A percentile compares a stretch with the other conserved stretches of the same genome.
These are phyloP conservation scores for Lepidopterella palustris DNA, from an alignment of 495 filamentous ascomycete genomes.

Conservation along the genomic window DNA sequence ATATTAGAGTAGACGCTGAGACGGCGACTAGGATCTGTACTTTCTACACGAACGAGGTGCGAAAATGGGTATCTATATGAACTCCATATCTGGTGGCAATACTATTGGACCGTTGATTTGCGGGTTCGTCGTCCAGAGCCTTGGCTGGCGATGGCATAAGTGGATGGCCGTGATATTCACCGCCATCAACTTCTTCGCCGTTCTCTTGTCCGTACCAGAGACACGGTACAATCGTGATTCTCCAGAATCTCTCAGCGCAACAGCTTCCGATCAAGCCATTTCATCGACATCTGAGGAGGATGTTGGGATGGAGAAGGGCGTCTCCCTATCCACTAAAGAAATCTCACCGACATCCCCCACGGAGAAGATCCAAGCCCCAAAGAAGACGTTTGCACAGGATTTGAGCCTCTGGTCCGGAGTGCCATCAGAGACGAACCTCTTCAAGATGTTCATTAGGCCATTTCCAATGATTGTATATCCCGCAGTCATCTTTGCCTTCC, in stretches of 20 bases:
- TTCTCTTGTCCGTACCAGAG: constrained; percentile 33
- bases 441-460: constrained; percentile 31
- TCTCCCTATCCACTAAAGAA: background rate
- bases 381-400: constrained; percentile 31
- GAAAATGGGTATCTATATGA: constrained; percentile 34
- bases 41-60: constrained; percentile 31
- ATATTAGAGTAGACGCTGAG: constrained; percentile 8
- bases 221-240: constrained; percentile 29
- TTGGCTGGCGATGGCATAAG: constrained; percentile 35
- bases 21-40: constrained; percentile 26
- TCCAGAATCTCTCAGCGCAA: background rate
- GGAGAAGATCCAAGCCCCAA: constrained; percentile 17
- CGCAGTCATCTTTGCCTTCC: constrained; percentile 32
- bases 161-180: constrained; percentile 33
- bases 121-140: constrained; percentile 28
- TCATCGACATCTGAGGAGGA: constrained; percentile 14
- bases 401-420: constrained; percentile 31
- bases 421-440: constrained; percentile 26
- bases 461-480: constrained; percentile 35
- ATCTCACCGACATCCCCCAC: background rate
- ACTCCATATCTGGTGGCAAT: constrained; percentile 32
- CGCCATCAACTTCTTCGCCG: constrained; percentile 31
- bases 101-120: constrained; percentile 34
- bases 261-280: background rate
- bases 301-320: constrained; percentile 17